A percentile compares a stretch with the other conserved stretches of the same genome.
These are phyloP conservation scores for Aspergillaceae sp. DNA, from an alignment of 2,329 filamentous ascomycete species.

Conservation along the genomic window DNA sequence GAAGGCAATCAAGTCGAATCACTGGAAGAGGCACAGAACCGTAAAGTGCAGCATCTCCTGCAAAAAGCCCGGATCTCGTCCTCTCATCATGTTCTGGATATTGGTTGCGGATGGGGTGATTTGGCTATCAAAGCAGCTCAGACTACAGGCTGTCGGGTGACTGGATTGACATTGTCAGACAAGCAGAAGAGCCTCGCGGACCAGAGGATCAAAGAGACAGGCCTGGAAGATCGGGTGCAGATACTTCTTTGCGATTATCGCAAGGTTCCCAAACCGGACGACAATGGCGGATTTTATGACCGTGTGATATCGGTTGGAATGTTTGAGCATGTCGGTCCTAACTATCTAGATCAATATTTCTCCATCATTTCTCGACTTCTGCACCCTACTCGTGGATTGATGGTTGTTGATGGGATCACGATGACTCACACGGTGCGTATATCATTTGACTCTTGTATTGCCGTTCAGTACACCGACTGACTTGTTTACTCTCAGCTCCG, in stretches of 20 bases:
- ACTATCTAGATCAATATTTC: conserved; percentile 62
- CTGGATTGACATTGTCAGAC: conserved; percentile 57
- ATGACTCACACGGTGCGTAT: conserved; percentile 53
- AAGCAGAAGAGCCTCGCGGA: conserved; percentile 64
- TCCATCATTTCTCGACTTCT: conserved; percentile 53
- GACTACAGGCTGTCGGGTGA: conserved; percentile 59
- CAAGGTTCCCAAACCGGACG: conserved; percentile 44
- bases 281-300: conserved; percentile 45
- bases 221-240: conserved; percentile 48
- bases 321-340: conserved; percentile 63
- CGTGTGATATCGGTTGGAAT: conserved; percentile 70
- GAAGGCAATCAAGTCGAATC: no score
- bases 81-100: conserved; percentile 63
- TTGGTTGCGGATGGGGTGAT: conserved; percentile 67
- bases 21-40: conserved; percentile 51
- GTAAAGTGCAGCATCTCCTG: conserved; percentile 59
- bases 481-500: no score
- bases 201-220: conserved; percentile 52
- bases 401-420: conserved; percentile 68
- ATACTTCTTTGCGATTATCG: conserved; percentile 63
- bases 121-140: conserved; percentile 63
- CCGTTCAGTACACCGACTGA: no score
- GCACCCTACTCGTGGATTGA: conserved; percentile 56
- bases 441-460: no score
- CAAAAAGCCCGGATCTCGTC: conserved; percentile 54